Evolutionary conservation across 2,329 filamentous ascomycete species (phyloP).

Genomic region (Pseudofabraea citricarpa): DNA sequence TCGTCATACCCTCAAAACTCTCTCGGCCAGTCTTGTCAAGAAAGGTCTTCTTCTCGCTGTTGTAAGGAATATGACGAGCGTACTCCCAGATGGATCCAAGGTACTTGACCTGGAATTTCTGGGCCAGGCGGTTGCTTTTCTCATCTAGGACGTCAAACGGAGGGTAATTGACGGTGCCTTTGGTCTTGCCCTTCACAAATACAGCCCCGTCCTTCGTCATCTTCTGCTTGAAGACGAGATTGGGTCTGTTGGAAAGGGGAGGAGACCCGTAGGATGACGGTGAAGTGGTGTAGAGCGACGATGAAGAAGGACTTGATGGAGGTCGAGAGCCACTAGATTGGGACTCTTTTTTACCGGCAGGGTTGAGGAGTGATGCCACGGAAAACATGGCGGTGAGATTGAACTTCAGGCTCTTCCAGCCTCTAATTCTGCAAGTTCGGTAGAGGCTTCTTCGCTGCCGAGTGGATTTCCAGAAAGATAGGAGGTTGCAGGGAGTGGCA

Average conservation of each 20-base stretch:
- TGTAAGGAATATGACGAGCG: conserved; percentile 82
- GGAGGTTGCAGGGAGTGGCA: conserved; percentile 9
- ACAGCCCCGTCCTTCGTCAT: conserved; percentile 60
- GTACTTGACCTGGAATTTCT: conserved; percentile 61
- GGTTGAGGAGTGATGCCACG: conserved; percentile 63
- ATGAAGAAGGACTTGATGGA: conserved; percentile 34
- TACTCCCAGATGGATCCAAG: conserved; percentile 56
- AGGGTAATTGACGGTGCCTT: conserved; percentile 66
- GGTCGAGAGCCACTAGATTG: conserved; percentile 36
- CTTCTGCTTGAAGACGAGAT: conserved; percentile 42
- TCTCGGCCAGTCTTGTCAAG: conserved; percentile 80
- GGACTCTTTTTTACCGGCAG: conserved; percentile 34
- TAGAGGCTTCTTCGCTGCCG: conserved; percentile 15
- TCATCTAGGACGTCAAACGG: conserved; percentile 66
- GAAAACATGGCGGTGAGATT: conserved; percentile 51
- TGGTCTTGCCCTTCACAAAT: conserved; percentile 55
- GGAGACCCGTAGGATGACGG: conserved; percentile 23
- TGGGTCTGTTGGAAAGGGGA: conserved; percentile 10
- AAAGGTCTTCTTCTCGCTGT: conserved; percentile 89
- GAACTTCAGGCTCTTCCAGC: conserved; percentile 13
- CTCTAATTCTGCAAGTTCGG: conserved; percentile 21
- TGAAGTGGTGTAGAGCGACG: conserved; percentile 17
- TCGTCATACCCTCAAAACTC: conserved; percentile 72
- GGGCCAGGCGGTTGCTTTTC: conserved; percentile 51
- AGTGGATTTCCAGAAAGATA: conserved; percentile 13